phyloP scores from a whole-genome alignment of 805 yeast species.

The Candida tibetensis region DNA sequence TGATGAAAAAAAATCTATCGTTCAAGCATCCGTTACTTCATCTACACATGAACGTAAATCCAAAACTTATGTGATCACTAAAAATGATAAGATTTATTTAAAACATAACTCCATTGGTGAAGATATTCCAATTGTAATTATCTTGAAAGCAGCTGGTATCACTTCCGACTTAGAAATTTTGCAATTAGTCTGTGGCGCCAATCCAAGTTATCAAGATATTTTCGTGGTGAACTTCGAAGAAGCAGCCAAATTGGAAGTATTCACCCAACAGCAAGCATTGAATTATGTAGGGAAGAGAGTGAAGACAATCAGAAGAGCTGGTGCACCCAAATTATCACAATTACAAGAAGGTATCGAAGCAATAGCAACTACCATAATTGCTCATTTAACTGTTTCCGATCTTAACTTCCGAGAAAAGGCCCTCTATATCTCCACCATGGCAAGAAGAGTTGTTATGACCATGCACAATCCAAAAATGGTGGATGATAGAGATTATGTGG shows the following conservation, averaged over 20 bases:
- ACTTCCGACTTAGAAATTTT: conserved; percentile 89
- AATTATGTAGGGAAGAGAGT: conserved; percentile 89
- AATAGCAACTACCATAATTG: conserved; percentile 91
- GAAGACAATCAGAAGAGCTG: conserved; percentile 85
- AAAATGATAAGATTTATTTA: conserved; percentile 81
- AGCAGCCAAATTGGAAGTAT: conserved; percentile 78
- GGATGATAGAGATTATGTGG: conserved; percentile 98
- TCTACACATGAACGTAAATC: conserved; percentile 98
- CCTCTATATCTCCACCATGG: conserved; percentile 90
- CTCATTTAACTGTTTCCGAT: conserved; percentile 83
- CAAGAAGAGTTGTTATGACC: conserved; percentile 93
- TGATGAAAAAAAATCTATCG: conserved; percentile 89
- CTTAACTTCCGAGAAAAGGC: conserved; percentile 93
- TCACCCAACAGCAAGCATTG: conserved; percentile 91
- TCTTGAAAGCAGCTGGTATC: conserved; percentile 91
- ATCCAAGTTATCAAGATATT: conserved; percentile 83
- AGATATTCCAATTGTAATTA: conserved; percentile 91
- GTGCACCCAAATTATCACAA: conserved; percentile 72
- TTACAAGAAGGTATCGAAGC: conserved; percentile 97
- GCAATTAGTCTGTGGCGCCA: conserved; percentile 90
- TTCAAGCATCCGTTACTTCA: conserved; percentile 96
- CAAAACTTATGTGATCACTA: conserved; percentile 92
- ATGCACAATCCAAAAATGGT: conserved; percentile 92
- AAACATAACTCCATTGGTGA: conserved; percentile 95
- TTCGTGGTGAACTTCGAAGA: conserved; percentile 94